Percentiles rank a stretch among this genome's conserved stretches.
Conservation (phyloP, 495 filamentous ascomycete species). For the Podospora australis region DNA sequence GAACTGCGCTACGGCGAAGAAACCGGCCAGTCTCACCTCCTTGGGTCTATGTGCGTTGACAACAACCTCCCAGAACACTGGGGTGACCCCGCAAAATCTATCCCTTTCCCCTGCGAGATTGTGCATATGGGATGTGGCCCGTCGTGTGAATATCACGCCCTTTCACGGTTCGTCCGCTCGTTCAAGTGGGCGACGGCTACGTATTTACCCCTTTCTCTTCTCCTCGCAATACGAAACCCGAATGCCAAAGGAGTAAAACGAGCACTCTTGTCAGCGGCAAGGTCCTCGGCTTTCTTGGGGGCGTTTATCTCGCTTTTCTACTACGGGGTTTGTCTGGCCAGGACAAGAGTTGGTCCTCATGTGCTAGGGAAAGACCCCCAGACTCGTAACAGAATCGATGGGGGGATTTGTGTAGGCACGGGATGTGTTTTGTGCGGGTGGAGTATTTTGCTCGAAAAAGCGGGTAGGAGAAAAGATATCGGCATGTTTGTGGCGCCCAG, state of each 20-base stretch:
- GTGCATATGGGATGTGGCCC: constrained; percentile 77
- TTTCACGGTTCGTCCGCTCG: constrained; percentile 61
- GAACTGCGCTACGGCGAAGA: constrained; percentile 70
- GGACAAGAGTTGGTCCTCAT: constrained; percentile 71
- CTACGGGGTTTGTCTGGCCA: constrained; percentile 78
- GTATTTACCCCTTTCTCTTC: constrained; percentile 72
- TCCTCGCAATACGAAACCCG: constrained; percentile 54
- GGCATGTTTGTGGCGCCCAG: constrained; percentile 81
- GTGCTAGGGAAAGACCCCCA: constrained; percentile 48
- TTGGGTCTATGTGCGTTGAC: constrained; percentile 70
- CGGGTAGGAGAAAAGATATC: constrained; percentile 65
- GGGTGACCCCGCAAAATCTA: constrained; percentile 68
- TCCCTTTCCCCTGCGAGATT: constrained; percentile 81
- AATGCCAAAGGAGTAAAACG: constrained; percentile 32
- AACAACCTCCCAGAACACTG: constrained; percentile 60
- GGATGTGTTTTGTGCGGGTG: constrained; percentile 80
- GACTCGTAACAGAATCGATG: constrained; percentile 39
- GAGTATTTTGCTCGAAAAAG: constrained; percentile 72
- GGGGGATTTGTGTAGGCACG: constrained; percentile 64
- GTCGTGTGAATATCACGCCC: constrained; percentile 72
- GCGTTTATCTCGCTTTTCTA: constrained; percentile 80
- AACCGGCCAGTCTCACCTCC: constrained; percentile 63
- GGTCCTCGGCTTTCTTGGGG: constrained; percentile 78
- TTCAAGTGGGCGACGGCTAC: constrained; percentile 72
- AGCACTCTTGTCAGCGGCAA: constrained; percentile 55